These are phyloP conservation scores for Herpetomonas samuelpessoai DNA, from an alignment of 208 protist genomes.

Conservation along the genomic window DNA sequence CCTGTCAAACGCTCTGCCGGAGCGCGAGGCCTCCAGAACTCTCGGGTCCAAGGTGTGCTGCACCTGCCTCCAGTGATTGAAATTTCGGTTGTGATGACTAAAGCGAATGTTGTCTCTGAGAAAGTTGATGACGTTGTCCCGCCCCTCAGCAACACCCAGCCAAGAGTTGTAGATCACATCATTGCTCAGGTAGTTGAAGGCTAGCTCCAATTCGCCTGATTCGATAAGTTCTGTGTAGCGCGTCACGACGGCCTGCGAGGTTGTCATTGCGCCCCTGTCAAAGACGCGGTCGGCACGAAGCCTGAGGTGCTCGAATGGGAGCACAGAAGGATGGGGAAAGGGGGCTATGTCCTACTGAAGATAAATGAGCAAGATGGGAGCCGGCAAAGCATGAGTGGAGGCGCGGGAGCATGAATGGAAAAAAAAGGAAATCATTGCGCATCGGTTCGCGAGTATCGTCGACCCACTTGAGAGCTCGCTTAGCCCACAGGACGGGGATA, in stretches of 20 bases:
- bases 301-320: no score
- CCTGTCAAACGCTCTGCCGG: constrained; percentile 18
- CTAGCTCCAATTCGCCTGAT: constrained; percentile 53
- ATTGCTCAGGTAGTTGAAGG: constrained; percentile 56
- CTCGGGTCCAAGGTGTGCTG: constrained; percentile 59
- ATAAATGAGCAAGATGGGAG: no score
- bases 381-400: no score
- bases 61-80: constrained; percentile 70
- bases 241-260: constrained; percentile 50
- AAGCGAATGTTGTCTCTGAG: constrained; percentile 78
- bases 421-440: no score
- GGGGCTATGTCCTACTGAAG: no score
- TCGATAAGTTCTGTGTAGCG: constrained; percentile 61
- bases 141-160: constrained; percentile 75
- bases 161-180: constrained; percentile 78
- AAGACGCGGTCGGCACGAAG: no score
- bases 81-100: constrained; percentile 52
- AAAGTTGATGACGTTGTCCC: constrained; percentile 69
- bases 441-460: no score
- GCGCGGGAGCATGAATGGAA: no score
- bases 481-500: no score
- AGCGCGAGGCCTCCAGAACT: constrained; percentile 5
- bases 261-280: no score
- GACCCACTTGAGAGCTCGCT: no score
- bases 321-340: no score